A percentile compares a stretch with the other conserved stretches of the same genome.
phyloP scores from a whole-genome alignment of 305 asterid genomes.

The Stenogyne calaminthoides region DNA sequence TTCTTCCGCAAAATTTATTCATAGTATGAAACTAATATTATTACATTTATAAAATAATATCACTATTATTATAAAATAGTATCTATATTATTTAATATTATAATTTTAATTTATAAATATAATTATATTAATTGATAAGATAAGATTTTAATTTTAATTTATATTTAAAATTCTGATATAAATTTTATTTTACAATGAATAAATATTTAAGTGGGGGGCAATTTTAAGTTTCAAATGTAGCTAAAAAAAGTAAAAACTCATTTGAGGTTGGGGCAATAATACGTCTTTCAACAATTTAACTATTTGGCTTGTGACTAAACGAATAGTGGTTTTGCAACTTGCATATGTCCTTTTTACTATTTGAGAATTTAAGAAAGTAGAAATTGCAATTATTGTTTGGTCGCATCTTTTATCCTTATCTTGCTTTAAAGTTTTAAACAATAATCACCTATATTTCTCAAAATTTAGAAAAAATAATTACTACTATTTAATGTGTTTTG shows the following conservation, averaged over 20 bases:
- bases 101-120: too few relatives aligned
- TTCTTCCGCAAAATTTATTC: too few relatives aligned
- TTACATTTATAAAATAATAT: too few relatives aligned
- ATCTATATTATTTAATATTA: too few relatives aligned
- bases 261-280: neutral
- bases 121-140: too few relatives aligned
- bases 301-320: neutral
- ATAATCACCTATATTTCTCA: neutral
- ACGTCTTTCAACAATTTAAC: neutral
- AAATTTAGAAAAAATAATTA: too few relatives aligned
- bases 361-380: neutral
- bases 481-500: too few relatives aligned
- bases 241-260: neutral
- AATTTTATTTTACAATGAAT: neutral
- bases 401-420: neutral
- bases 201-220: neutral
- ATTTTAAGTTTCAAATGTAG: neutral
- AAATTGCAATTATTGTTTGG: constrained; percentile 1
- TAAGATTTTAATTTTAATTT: too few relatives aligned
- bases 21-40: too few relatives aligned
- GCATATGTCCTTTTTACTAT: too few relatives aligned
- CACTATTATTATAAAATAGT: too few relatives aligned
- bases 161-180: too few relatives aligned
- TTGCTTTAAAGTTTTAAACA: neutral
- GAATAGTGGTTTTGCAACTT: neutral